These are phyloP conservation scores for Daldinia caldariorum DNA, from an alignment of 495 filamentous ascomycete genomes.

Conservation along the genomic window DNA sequence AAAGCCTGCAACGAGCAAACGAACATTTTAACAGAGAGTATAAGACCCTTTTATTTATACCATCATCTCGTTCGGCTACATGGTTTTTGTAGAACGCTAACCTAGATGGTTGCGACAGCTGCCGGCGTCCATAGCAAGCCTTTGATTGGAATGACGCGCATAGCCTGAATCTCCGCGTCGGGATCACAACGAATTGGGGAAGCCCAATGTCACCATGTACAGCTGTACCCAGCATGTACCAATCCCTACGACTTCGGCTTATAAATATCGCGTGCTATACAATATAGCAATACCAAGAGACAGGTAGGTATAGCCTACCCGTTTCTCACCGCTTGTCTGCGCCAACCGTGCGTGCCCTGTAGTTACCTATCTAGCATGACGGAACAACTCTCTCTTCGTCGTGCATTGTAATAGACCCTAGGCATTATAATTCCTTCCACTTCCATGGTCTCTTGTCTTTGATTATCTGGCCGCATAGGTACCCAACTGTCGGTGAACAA, in stretches of 20 bases:
- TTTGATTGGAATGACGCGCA: constrained; percentile 33
- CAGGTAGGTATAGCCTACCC: background rate
- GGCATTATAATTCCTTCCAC: background rate
- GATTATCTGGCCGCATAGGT: too few species aligned
- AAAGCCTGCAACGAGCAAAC: background rate
- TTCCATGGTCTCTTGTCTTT: background rate
- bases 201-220: constrained; percentile 24
- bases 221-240: constrained; percentile 23
- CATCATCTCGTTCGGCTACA: constrained; percentile 22
- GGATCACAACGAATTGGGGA: constrained; percentile 29
- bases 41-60: constrained; percentile 19
- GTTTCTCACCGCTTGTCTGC: constrained; percentile 16
- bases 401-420: background rate
- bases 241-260: constrained; percentile 17
- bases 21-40: constrained; percentile 6
- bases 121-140: constrained; percentile 1
- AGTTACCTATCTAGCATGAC: background rate
- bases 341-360: background rate
- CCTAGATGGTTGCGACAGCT: constrained; percentile 8
- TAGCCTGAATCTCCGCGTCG: constrained; percentile 35
- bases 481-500: constrained; percentile 18
- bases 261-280: background rate
- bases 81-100: background rate
- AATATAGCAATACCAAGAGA: background rate
- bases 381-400: background rate